Base-by-base conservation (phyloP, 305 asterid genomes). In the Fraxinus sp. region DNA sequence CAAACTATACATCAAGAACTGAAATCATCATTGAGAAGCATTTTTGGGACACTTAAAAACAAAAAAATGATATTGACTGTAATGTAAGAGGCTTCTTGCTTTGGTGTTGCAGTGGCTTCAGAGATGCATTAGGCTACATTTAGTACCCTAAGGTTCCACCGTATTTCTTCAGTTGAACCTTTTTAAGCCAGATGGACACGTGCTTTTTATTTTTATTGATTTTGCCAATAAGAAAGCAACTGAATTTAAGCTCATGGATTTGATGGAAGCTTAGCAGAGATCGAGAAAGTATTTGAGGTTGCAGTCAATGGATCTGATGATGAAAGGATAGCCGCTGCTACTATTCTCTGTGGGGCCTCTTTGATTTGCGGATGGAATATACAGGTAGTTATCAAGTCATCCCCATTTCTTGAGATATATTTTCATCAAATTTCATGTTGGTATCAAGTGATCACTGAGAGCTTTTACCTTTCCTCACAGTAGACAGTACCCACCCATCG, bases 261-360 rank as follows among this genome's bases (percentile, higher is more conserved):
- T 91, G 88, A 91, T 92, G 95, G 91, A 96, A 96, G 99, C 97
- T 94, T 94, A 84, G 95, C 94, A 90, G 99, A 96, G 89, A 90
- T 94, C 1, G 91, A 96, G 88, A 96, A 94, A 92, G 89, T 96
- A 77, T 94, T 93, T 87, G 95, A 94, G 93, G 84, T 92, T 77
- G 98, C 98, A 46, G 88, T 88, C 85, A 78, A 89, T 79, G 99
- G 98, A 85, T 91, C 94, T 55, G 87, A 85, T 46, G 97, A 91
- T 75, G 97, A 93, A 83, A 94, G 89, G 91, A 88, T 91, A 88
- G 93, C 93, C 88, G 97, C 98, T 79, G 98, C 98, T 78, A 90
- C 94, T 79, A 91, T 96, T 89, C 98, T 96, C 83, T 91, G 97
- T 26, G 99, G 99, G 76, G 98, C 97, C 81, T 92, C 97, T 73